Conservation (phyloP, 768 basidiomycete genomes). For the Suillus cothurnatus region DNA sequence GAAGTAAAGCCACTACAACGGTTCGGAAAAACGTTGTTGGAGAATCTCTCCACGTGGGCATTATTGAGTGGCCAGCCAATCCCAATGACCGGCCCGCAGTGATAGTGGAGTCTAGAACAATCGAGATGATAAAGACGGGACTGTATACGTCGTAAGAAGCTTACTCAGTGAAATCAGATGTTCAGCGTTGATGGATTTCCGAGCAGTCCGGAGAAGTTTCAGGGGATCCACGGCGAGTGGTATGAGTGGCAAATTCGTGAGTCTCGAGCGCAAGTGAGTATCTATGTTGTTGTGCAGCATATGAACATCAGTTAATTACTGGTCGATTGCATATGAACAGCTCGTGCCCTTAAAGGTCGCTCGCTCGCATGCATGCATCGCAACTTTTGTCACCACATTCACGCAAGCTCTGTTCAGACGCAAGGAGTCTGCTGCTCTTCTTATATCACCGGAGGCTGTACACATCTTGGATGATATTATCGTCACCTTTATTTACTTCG, state of each 20-base stretch:
- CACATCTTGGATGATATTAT: constrained; percentile 38
- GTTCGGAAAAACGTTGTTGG: constrained; percentile 20
- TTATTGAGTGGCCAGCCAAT: constrained; percentile 31
- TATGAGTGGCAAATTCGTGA: constrained; percentile 35
- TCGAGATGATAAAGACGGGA: constrained; percentile 26
- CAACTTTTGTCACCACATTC: constrained; percentile 28
- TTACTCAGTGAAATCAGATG: background rate
- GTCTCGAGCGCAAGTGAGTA: constrained; percentile 24
- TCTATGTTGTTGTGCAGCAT: background rate
- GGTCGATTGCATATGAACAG: constrained; percentile 8
- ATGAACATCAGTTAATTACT: background rate
- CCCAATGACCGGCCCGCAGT: constrained; percentile 11
- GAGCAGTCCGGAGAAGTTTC: constrained; percentile 29
- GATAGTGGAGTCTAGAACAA: constrained; percentile 28
- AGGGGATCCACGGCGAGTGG: constrained; percentile 17
- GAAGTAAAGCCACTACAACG: constrained; percentile 24
- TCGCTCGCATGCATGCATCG: constrained; percentile 20
- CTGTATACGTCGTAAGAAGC: constrained; percentile 25
- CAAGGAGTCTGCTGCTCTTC: constrained; percentile 24
- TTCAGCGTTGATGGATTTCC: background rate
- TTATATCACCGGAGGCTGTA: constrained; percentile 30
- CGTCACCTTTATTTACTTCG: constrained; percentile 40
- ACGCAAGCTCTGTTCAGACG: constrained; percentile 18
- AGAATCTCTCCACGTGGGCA: constrained; percentile 27
- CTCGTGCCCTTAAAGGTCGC: constrained; percentile 25